Base-by-base conservation (phyloP, 768 basidiomycete genomes). In the Amanita rimosa region DNA sequence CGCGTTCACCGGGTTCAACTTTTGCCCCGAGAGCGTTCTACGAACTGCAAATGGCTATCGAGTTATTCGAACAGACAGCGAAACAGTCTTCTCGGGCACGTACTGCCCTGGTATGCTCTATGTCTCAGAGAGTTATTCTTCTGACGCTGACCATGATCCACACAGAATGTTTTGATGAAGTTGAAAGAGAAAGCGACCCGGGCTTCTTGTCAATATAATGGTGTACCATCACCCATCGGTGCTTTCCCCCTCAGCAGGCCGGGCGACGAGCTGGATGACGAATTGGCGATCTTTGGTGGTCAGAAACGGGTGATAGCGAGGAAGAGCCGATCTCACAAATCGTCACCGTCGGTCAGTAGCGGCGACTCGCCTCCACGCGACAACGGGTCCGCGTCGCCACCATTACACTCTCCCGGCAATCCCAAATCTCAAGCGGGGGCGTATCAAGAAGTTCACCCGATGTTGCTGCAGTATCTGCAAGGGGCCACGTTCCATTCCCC, bases 251-350 rank as follows among this genome's bases (percentile, higher is more conserved):
- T 56, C 43, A 26, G 45, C 34, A 48, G 36, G 40, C 33, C 41
- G n/a, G 19, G 38, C 26, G 39, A 50, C 29, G 67, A 68, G 34
- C 57, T 65, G 17, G 68, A 71, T 44, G 66, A 74, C 50, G 73
- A 75, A 50, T 63, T 78, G 3, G 74, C 74, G 6, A 73, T 78
- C 21, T 78, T 77, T 47, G 75, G 75, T 13, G 76, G 75, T 6
- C 74, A 76, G 56, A 71, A 67, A 46, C 65, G 68, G 24, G 64
- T 76, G 6, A 52, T 76, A 14, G 62, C 65, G 47, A 55, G 64
- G 50, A 68, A 57, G 51, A 44, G 39, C 38, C 57, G 59, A 51
- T 55, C 46, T 16, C 47, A 46, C 34, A 44, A 49, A 14, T 45
- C 24, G 22, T 33, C 34, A 8, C 16, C 43, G 31, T 48, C 47